Base-by-base conservation (phyloP, 2,329 filamentous ascomycete species). In the Chaetomiaceae sp. region DNA sequence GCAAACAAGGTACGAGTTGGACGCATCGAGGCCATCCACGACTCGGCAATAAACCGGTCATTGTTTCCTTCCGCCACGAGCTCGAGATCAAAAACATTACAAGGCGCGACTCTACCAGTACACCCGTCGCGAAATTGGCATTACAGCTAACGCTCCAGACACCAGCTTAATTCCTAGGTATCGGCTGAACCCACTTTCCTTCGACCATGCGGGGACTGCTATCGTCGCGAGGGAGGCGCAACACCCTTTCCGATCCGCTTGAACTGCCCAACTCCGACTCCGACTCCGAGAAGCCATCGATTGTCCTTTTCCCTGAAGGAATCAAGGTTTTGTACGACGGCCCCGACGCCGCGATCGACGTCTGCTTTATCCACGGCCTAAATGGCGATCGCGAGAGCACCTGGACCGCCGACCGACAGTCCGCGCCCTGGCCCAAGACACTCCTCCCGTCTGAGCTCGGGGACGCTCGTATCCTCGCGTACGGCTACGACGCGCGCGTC, bases 281-380 rank as follows among this genome's bases (percentile, higher is more conserved):
- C n/a, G n/a, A n/a, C n/a, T n/a, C 9, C 17, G 37, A 38, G 15
- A 44, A 3, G 12, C n/a, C 44, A 3, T 33, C 19, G 23, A 33
- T 37, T 5, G 14, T 33, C 37, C 15, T 70, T 46, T 57, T 59
- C 36, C 54, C 59, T 1, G 52, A 57, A 14, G 62, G 61, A 11
- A 11, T 62, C 3, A 56, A 55, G 25, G 54, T 59, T 17, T 37
- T 51, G 42, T 46, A 57, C 51, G 52, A 57, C 37, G 51, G 55
- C 36, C 25, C 54, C 25, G 51, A 54, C 14, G 58, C 58, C n/a
- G 23, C 19, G 1, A 50, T 63, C 36, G 62, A 64, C 37, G 59
- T 73, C 20, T 68, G 70, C 48, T 74, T 75, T 46, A 56, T 75
- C 25, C 69, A 71, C 55, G 68, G 69, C 19, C 57, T 71, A 8